Evolutionary conservation across 371 early-diverging fungal genomes (phyloP).

Genomic region (Mortierella sp.): DNA sequence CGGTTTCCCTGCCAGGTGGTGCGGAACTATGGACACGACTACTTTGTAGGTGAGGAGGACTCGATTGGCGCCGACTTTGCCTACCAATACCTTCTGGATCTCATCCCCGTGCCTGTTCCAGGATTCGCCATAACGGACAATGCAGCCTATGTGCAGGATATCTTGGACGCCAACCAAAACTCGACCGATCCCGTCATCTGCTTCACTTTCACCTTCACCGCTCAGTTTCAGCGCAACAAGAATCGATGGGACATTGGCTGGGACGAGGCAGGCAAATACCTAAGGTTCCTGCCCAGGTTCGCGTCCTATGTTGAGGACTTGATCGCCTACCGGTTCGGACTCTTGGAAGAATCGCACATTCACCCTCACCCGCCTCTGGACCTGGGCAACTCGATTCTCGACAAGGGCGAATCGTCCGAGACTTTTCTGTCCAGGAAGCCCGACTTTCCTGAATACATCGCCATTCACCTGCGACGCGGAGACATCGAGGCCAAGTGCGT

Average conservation of each 20-base stretch:
- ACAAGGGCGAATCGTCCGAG: conserved; percentile 24
- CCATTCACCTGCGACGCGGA: conserved; percentile 53
- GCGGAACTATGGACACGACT: conserved; percentile 48
- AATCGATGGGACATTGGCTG: conserved; percentile 46
- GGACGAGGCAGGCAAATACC: conserved; percentile 30
- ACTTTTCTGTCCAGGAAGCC: conserved; percentile 32
- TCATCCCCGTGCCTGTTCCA: conserved; percentile 36
- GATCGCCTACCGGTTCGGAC: conserved; percentile 38
- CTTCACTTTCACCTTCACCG: conserved; percentile 45
- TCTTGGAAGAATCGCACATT: conserved; percentile 6
- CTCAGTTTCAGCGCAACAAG: conserved; percentile 29
- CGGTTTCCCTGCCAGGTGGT: conserved; percentile 41
- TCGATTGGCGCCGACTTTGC: conserved; percentile 54
- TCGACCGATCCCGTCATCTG: conserved; percentile 41
- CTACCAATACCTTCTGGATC: conserved; percentile 38
- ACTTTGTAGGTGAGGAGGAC: conserved; percentile 38
- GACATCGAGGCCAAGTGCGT: conserved; percentile 42
- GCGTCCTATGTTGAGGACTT: conserved; percentile 48
- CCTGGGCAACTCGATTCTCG: conserved; percentile 43
- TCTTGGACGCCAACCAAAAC: conserved; percentile 39
- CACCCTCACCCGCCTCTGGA: conserved; percentile 39
- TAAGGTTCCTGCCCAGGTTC: conserved; percentile 48
- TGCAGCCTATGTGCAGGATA: conserved; percentile 30
- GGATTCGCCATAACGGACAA: conserved; percentile 18
- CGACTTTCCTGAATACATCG: conserved; percentile 34